Conservation (phyloP, 1,284 basidiomycete species). For the Ustilago bromivora region DNA sequence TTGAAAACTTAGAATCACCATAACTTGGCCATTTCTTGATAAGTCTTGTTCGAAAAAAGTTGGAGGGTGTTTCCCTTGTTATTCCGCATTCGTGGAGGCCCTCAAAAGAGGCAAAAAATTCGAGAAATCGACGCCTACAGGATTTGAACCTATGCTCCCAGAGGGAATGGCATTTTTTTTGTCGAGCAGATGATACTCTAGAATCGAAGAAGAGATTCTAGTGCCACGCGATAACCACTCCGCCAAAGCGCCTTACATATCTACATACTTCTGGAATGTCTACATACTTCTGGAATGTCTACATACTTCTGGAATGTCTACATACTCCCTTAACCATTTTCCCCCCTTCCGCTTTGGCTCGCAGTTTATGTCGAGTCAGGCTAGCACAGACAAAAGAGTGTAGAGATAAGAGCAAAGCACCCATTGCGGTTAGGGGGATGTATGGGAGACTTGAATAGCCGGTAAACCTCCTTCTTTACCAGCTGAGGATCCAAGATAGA, state of each 20-base stretch:
- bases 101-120: constrained; percentile 2
- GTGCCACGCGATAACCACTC: constrained; percentile 59
- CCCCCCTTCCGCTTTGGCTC: too few relatives aligned
- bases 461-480: constrained; percentile 6
- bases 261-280: not conserved
- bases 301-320: not conserved
- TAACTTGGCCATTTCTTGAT: too few relatives aligned
- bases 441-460: constrained; percentile 33
- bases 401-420: not conserved
- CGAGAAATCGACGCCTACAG: constrained; percentile 40
- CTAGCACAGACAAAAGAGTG: not conserved
- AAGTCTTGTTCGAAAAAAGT: too few relatives aligned
- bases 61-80: too few relatives aligned
- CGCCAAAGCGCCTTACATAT: constrained; percentile 43
- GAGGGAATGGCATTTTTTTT: constrained; percentile 50
- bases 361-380: too few relatives aligned
- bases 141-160: constrained; percentile 58
- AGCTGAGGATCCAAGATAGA: not conserved
- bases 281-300: rapidly evolving
- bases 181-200: constrained; percentile 38
- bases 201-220: constrained; percentile 28
- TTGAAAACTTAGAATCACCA: too few relatives aligned
- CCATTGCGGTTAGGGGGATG: not conserved
- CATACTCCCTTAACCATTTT: not conserved
- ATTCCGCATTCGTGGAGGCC: not conserved